phyloP scores from a whole-genome alignment of 192 early-diverging fungal species.

The Chytriomyces hyalinus region DNA sequence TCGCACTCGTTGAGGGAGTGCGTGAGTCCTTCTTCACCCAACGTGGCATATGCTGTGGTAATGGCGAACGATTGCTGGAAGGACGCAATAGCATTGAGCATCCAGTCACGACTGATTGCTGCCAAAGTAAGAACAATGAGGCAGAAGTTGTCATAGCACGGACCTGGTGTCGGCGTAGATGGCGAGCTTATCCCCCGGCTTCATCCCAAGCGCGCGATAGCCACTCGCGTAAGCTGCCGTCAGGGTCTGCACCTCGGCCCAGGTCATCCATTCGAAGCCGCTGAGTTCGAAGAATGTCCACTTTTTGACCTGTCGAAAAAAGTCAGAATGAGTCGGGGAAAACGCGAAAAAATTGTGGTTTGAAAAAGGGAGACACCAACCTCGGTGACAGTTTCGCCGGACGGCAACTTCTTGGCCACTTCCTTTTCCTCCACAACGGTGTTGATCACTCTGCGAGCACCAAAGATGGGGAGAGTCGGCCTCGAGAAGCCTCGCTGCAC shows the following conservation, averaged over 20 bases:
- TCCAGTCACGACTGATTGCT: slow-evolving; percentile 62
- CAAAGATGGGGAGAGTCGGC: slow-evolving; percentile 49
- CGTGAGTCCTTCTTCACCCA: slow-evolving; percentile 81
- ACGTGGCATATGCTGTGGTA: slow-evolving; percentile 76
- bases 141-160: background rate
- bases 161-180: slow-evolving; percentile 51
- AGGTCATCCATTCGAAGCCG: slow-evolving; percentile 81
- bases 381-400: slow-evolving; percentile 63
- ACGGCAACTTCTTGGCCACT: slow-evolving; percentile 55
- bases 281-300: slow-evolving; percentile 84
- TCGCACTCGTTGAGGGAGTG: slow-evolving; percentile 85
- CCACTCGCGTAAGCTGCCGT: slow-evolving; percentile 70
- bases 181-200: slow-evolving; percentile 49
- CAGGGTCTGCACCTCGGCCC: slow-evolving; percentile 64
- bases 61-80: slow-evolving; percentile 75
- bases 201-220: slow-evolving; percentile 69
- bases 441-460: slow-evolving; percentile 70
- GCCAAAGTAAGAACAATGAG: slow-evolving; percentile 31
- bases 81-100: slow-evolving; percentile 62
- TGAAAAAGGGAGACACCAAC: slow-evolving; percentile 5
- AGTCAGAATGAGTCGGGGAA: slow-evolving; percentile 35
- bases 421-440: slow-evolving; percentile 78
- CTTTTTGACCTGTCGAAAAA: slow-evolving; percentile 56
- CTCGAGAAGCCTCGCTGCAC: background rate
- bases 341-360: too few relatives aligned